Percentiles rank a stretch among this genome's conserved stretches.
These are phyloP conservation scores for Cladosporium phlei DNA, from an alignment of 2,329 filamentous ascomycete species.

Conservation along the genomic window DNA sequence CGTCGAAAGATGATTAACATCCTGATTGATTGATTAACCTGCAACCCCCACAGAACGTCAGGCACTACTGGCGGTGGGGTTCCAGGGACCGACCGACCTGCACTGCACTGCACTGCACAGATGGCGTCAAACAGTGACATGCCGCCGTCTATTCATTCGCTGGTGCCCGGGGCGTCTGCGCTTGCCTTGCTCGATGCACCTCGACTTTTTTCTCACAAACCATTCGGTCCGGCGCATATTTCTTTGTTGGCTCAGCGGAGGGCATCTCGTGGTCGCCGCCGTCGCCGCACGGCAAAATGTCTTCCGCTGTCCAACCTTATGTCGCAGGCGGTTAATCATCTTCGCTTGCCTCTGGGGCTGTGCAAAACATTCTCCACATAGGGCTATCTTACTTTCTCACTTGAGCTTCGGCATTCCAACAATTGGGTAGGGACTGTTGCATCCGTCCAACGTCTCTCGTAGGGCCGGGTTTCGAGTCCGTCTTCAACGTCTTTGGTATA, in stretches of 20 bases:
- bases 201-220: background rate
- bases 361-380: conserved; percentile 14
- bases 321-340: background rate
- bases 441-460: too few relatives aligned
- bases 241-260: too few relatives aligned
- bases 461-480: too few relatives aligned
- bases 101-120: too few relatives aligned
- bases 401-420: conserved; percentile 7
- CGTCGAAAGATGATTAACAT: too few relatives aligned
- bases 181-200: background rate
- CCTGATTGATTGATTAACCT: too few relatives aligned
- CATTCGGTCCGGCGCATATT: conserved; percentile 11
- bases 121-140: conserved; percentile 3
- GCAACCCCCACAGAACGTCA: conserved; percentile 11
- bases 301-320: conserved; percentile 1
- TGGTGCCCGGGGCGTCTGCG: conserved; percentile 6
- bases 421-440: background rate
- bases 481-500: too few relatives aligned
- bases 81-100: conserved; percentile 8
- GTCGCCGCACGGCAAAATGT: conserved; percentile 4
- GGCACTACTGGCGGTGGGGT: conserved; percentile 10
- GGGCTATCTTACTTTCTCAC: too few relatives aligned
- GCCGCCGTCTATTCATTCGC: conserved; percentile 4
- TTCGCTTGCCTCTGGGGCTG: conserved; percentile 5
- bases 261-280: conserved; percentile 3